Evolutionary conservation across 305 asterid species (phyloP).

Genomic region (Ilex paraguariensis): DNA sequence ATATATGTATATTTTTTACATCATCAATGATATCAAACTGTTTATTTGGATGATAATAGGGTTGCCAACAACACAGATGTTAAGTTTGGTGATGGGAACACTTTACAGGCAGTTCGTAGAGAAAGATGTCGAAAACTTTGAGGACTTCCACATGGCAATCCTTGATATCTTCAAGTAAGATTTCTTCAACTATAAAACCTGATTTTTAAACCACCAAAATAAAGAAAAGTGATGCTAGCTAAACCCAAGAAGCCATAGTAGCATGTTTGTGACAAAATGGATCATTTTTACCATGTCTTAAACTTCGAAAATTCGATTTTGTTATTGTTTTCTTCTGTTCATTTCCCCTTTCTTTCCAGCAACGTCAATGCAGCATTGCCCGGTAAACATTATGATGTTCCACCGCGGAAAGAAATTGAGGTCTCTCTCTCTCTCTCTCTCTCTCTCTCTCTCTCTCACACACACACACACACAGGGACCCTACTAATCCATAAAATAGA

Average conservation of each 20-base stretch:
- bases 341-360: conserved; percentile 23
- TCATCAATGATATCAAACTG: neutral
- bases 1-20: neutral
- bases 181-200: neutral
- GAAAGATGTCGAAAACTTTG: conserved; percentile 40
- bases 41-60: conserved; percentile 26
- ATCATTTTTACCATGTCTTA: too few relatives aligned
- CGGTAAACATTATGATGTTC: conserved; percentile 76
- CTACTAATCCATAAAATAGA: conserved; percentile 3
- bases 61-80: conserved; percentile 60
- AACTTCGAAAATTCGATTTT: neutral
- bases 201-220: too few relatives aligned
- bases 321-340: neutral
- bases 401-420: conserved; percentile 47
- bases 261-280: too few relatives aligned
- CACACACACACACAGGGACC: neutral
- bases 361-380: conserved; percentile 73
- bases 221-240: too few relatives aligned
- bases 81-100: conserved; percentile 58
- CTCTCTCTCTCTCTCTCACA: conserved; percentile 6
- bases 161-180: conserved; percentile 67
- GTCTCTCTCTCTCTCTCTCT: conserved; percentile 34
- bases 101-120: conserved; percentile 48
- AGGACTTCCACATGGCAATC: conserved; percentile 60
- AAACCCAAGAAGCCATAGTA: too few relatives aligned